Percentiles rank a stretch among this genome's conserved stretches.
Conservation (phyloP, 73 alveolate species). For the Paraurostyla sp. region DNA sequence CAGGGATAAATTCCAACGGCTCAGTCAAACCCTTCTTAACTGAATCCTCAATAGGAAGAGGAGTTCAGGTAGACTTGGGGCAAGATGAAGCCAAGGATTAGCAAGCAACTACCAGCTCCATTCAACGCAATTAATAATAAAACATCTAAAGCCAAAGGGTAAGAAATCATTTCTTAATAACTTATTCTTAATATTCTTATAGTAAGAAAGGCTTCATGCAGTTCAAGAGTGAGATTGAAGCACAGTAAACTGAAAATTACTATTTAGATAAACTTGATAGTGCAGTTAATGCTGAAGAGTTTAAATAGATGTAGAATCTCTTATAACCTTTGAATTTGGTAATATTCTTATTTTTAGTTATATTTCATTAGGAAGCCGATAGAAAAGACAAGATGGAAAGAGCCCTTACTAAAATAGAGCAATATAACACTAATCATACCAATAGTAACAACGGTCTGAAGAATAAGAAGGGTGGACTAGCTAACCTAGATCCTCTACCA, state of each 20-base stretch:
- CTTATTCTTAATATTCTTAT: neutral
- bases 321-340: constrained; percentile 48
- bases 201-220: constrained; percentile 53
- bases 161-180: neutral
- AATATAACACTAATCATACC: constrained; percentile 1
- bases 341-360: neutral
- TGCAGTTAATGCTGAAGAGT: constrained; percentile 63
- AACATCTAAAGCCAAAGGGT: constrained; percentile 62
- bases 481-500: constrained; percentile 49
- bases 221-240: constrained; percentile 50
- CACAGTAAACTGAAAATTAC: constrained; percentile 25
- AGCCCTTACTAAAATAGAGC: constrained; percentile 63
- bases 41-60: constrained; percentile 36
- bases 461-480: constrained; percentile 14
- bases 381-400: constrained; percentile 69
- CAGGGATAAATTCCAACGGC: constrained; percentile 42
- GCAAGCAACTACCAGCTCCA: constrained; percentile 65
- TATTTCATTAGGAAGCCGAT: constrained; percentile 44
- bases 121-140: constrained; percentile 60
- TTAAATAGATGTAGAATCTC: constrained; percentile 52
- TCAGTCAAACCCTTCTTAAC: neutral
- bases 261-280: constrained; percentile 31
- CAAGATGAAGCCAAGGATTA: constrained; percentile 63
- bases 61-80: constrained; percentile 68
- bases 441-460: constrained; percentile 11